Evolutionary conservation across 805 yeast genomes (phyloP).

Genomic region (Wilhelminamyces savonicus): DNA sequence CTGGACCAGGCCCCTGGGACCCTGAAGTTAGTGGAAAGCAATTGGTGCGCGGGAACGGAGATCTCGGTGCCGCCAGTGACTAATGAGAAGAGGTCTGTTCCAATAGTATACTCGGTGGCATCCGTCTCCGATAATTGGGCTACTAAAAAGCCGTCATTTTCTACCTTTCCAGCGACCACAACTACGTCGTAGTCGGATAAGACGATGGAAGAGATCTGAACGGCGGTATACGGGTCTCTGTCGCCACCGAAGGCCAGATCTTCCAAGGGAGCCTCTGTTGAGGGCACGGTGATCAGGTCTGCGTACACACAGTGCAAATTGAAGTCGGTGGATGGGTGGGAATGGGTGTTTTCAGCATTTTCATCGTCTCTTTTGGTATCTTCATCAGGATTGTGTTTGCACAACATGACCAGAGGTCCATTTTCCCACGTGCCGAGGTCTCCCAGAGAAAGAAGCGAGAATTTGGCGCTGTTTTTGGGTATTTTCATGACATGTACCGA

Average conservation of each 20-base stretch:
- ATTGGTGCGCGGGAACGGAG: constrained; percentile 36
- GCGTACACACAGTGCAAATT: neutral
- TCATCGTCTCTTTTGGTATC: too few relatives aligned
- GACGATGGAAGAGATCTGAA: constrained; percentile 34
- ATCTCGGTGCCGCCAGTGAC: constrained; percentile 33
- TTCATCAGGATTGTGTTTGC: too few relatives aligned
- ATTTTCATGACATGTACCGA: too few relatives aligned
- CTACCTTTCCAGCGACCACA: constrained; percentile 34
- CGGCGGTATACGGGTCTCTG: constrained; percentile 40
- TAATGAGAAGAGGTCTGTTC: constrained; percentile 27
- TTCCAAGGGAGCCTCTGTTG: constrained; percentile 15
- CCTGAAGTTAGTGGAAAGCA: constrained; percentile 42
- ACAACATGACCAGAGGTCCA: too few relatives aligned
- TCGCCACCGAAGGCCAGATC: constrained; percentile 56
- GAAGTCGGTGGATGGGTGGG: too few relatives aligned
- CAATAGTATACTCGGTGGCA: constrained; percentile 17
- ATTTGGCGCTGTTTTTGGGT: too few relatives aligned
- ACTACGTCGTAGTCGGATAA: constrained; percentile 44
- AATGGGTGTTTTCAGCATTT: too few relatives aligned
- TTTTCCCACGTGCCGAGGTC: too few relatives aligned
- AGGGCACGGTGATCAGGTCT: too few relatives aligned
- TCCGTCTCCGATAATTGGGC: constrained; percentile 27
- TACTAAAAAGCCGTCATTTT: constrained; percentile 24
- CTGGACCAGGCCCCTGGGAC: constrained; percentile 58
- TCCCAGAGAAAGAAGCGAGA: too few relatives aligned